These are phyloP conservation scores for Lichtheimia ornata DNA, from an alignment of 371 early-diverging fungal species.

Conservation along the genomic window DNA sequence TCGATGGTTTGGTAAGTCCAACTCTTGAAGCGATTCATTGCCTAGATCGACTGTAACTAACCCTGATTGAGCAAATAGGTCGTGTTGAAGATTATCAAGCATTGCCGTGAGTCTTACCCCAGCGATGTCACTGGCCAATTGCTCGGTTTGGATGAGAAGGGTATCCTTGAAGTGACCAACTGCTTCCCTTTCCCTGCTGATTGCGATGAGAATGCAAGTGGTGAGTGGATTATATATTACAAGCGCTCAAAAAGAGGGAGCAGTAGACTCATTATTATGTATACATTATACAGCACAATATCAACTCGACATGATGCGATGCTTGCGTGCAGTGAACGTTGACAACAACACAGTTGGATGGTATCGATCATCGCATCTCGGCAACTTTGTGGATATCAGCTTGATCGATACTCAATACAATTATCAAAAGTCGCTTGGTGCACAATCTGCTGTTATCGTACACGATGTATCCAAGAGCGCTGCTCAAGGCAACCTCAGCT, in stretches of 20 bases:
- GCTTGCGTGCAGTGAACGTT: conserved; percentile 90
- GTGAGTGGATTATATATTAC: conserved; percentile 20
- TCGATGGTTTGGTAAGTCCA: conserved; percentile 58
- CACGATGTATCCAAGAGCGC: conserved; percentile 87
- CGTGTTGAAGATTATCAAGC: conserved; percentile 94
- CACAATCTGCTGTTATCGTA: conserved; percentile 87
- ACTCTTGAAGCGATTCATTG: not conserved
- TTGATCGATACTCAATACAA: conserved; percentile 89
- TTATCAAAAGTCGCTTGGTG: conserved; percentile 85
- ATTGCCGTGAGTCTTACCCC: conserved; percentile 83
- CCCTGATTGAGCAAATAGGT: conserved; percentile 45
- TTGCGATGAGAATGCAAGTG: conserved; percentile 51
- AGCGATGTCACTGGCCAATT: conserved; percentile 89
- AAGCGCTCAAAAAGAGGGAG: not conserved
- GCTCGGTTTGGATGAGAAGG: conserved; percentile 83
- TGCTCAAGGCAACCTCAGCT: conserved; percentile 81
- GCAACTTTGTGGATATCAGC: conserved; percentile 87
- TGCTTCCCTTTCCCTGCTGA: conserved; percentile 82
- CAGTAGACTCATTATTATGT: not conserved
- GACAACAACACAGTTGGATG: conserved; percentile 97
- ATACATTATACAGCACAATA: conserved; percentile 66
- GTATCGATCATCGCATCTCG: conserved; percentile 90
- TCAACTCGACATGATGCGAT: conserved; percentile 91
- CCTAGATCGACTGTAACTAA: not conserved
- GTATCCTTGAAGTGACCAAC: conserved; percentile 88